phyloP scores from a whole-genome alignment of 2,329 filamentous ascomycete genomes.

The Fusarium coffeatum region DNA sequence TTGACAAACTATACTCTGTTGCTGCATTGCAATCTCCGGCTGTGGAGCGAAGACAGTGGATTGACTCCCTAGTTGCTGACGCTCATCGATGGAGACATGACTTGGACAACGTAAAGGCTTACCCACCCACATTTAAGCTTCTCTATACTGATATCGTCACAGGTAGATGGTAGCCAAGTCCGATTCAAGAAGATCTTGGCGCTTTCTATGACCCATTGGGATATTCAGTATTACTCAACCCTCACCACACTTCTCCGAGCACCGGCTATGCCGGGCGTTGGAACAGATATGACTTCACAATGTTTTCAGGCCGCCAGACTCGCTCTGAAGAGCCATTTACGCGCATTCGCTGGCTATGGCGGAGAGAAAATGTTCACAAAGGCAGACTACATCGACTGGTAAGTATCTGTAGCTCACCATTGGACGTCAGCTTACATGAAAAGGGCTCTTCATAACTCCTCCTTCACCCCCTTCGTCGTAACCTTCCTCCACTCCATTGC shows the following conservation, averaged over 20 bases:
- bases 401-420: neutral
- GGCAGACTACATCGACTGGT: conserved; percentile 38
- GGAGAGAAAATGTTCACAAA: conserved; percentile 22
- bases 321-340: conserved; percentile 27
- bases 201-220: conserved; percentile 25
- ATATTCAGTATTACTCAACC: conserved; percentile 41
- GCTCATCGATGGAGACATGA: conserved; percentile 27
- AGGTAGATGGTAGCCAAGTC: conserved; percentile 26
- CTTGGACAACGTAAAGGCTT: conserved; percentile 13
- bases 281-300: conserved; percentile 22
- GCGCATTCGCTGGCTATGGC: conserved; percentile 30
- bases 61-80: conserved; percentile 12
- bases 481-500: conserved; percentile 36
- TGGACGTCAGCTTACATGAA: neutral
- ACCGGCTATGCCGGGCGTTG: conserved; percentile 12
- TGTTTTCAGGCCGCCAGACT: conserved; percentile 36
- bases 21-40: conserved; percentile 7
- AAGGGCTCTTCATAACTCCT: conserved; percentile 40
- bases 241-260: conserved; percentile 31
- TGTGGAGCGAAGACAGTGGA: conserved; percentile 12
- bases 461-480: conserved; percentile 39
- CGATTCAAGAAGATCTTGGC: conserved; percentile 2
- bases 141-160: neutral
- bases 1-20: conserved; percentile 28
- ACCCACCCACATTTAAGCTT: rapidly evolving